Evolutionary conservation across 1,139 yeast genomes (phyloP).

Genomic region (Magnusiomyces fungicola): DNA sequence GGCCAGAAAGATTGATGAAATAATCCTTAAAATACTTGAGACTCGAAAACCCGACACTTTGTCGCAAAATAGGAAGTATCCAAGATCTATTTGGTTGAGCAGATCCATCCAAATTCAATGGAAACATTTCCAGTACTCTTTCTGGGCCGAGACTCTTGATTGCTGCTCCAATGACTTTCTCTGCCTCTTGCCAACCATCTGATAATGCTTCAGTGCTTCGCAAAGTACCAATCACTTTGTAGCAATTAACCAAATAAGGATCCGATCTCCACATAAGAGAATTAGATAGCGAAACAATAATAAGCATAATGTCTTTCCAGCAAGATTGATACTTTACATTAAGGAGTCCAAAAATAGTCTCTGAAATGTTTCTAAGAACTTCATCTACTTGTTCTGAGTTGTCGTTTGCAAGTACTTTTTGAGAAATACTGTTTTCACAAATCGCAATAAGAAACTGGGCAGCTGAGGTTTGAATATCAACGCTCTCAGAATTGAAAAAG

Average conservation of each 20-base stretch:
- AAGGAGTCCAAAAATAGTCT: constrained; percentile 47
- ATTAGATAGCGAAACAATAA: constrained; percentile 55
- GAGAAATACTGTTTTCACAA: constrained; percentile 13
- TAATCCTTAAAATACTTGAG: constrained; percentile 54
- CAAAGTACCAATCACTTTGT: constrained; percentile 78
- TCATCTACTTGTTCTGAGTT: constrained; percentile 40
- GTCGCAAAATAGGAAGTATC: constrained; percentile 89
- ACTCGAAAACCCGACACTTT: constrained; percentile 66
- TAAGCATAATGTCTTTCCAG: constrained; percentile 65
- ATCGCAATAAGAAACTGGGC: constrained; percentile 83
- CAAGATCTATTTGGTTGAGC: constrained; percentile 78
- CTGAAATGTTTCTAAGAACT: constrained; percentile 46
- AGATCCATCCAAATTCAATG: constrained; percentile 60
- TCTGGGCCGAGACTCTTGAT: constrained; percentile 82
- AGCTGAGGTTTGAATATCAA: constrained; percentile 66
- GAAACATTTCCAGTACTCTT: constrained; percentile 62
- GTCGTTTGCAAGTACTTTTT: background rate
- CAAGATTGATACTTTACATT: constrained; percentile 72
- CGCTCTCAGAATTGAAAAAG: constrained; percentile 60
- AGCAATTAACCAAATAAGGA: constrained; percentile 61
- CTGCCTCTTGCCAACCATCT: constrained; percentile 72
- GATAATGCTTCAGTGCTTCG: constrained; percentile 68
- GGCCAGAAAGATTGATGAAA: constrained; percentile 60
- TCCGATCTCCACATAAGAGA: constrained; percentile 61
- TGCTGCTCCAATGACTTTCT: constrained; percentile 70